A percentile compares a stretch with the other conserved stretches of the same genome.
Conservation (phyloP, 2,329 filamentous ascomycete genomes). For the Xylariaceae sp. region DNA sequence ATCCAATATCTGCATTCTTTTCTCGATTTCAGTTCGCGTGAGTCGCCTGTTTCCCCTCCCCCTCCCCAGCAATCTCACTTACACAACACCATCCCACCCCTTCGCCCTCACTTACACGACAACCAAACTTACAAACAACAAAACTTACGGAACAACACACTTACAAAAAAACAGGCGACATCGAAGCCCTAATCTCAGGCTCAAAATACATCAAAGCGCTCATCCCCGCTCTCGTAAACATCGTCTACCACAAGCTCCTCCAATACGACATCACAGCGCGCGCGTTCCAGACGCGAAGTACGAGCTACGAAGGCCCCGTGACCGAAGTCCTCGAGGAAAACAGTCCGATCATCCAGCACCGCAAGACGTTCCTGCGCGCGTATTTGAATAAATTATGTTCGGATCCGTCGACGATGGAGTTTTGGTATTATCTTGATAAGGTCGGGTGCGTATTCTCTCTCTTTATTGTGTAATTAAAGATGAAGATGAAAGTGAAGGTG, state of each 20-base stretch:
- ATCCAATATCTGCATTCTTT: constrained; percentile 71
- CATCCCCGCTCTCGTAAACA: constrained; percentile 77
- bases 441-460: constrained; percentile 54
- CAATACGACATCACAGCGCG: constrained; percentile 77
- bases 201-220: constrained; percentile 75
- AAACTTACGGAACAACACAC: no score
- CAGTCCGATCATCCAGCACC: constrained; percentile 67
- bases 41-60: constrained; percentile 24
- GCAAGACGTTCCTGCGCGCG: constrained; percentile 73
- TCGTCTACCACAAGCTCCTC: constrained; percentile 76
- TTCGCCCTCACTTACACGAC: no score
- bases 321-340: constrained; percentile 60
- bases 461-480: not conserved
- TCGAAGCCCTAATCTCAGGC: constrained; percentile 63
- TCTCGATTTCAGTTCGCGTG: constrained; percentile 68
- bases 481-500: not conserved
- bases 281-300: constrained; percentile 61
- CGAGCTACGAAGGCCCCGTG: constrained; percentile 61
- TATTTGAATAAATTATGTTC: constrained; percentile 71
- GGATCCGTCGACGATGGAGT: constrained; percentile 68
- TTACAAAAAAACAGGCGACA: constrained; percentile 49
- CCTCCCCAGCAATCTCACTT: no score
- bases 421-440: constrained; percentile 81
- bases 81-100: no score
- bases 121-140: not conserved